phyloP scores from a whole-genome alignment of 257 asterid species.

The Verbena officinalis region DNA sequence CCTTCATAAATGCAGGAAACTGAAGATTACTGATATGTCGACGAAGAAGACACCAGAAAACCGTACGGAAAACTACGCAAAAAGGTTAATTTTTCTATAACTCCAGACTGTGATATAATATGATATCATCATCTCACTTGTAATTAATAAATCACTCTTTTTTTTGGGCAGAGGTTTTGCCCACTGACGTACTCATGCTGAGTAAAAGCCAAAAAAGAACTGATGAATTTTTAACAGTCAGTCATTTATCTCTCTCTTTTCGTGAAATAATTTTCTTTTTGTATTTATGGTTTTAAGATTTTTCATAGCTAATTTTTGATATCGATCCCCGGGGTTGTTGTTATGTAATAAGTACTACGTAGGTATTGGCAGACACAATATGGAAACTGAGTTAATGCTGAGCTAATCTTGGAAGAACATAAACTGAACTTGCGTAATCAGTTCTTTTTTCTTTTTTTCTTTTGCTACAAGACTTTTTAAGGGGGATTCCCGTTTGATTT shows the following conservation, averaged over 20 bases:
- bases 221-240: conserved; percentile 32
- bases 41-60: conserved; percentile 1
- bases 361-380: conserved; percentile 31
- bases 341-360: background rate
- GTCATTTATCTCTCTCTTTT: conserved; percentile 24
- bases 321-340: background rate
- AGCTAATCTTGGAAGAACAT: background rate
- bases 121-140: conserved; percentile 17
- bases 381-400: conserved; percentile 23
- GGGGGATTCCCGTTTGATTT: conserved; percentile 52
- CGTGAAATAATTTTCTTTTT: conserved; percentile 21
- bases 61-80: conserved; percentile 25
- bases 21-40: conserved; percentile 32
- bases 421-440: conserved; percentile 34
- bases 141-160: conserved; percentile 14
- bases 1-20: conserved; percentile 29
- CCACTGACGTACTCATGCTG: conserved; percentile 34
- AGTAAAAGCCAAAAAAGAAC: conserved; percentile 18
- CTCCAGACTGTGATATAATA: conserved; percentile 12
- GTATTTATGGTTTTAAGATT: too few relatives aligned
- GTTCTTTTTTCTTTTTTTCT: conserved; percentile 4
- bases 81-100: conserved; percentile 19
- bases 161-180: conserved; percentile 22
- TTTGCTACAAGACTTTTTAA: background rate
- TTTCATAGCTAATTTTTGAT: too few relatives aligned